These are phyloP conservation scores for Yarrowia deformans DNA, from an alignment of 805 yeast species.

Conservation along the genomic window DNA sequence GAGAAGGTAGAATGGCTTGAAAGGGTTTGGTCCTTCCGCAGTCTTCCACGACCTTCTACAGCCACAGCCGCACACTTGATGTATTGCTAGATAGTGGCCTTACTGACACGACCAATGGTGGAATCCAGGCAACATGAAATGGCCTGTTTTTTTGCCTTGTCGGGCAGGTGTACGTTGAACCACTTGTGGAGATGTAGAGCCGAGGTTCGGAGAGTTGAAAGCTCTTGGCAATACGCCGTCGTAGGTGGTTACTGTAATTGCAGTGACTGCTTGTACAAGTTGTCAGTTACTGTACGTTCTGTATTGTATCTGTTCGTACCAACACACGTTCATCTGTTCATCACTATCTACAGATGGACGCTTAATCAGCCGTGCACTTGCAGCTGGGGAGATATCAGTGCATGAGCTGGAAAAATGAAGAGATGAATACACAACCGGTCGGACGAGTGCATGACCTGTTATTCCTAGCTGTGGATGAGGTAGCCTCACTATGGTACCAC, in stretches of 20 bases:
- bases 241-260: no score
- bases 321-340: no score
- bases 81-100: no score
- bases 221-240: neutral
- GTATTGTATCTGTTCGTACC: no score
- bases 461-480: no score
- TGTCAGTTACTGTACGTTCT: no score
- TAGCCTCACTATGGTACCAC: no score
- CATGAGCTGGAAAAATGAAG: neutral
- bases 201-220: neutral
- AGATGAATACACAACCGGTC: no score
- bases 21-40: neutral
- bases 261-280: no score
- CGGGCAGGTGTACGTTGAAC: neutral
- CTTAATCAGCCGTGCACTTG: constrained; percentile 30
- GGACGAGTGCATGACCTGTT: no score
- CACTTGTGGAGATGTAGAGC: neutral
- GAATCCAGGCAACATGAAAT: neutral
- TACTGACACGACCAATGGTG: no score
- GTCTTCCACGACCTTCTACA: constrained; percentile 14
- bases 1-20: neutral
- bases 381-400: neutral
- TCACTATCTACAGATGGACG: neutral
- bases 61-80: no score
- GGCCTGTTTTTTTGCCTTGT: constrained; percentile 9